Evolutionary conservation across 2,329 filamentous ascomycete genomes (phyloP).

Genomic region (Dactylonectria macrodidyma): DNA sequence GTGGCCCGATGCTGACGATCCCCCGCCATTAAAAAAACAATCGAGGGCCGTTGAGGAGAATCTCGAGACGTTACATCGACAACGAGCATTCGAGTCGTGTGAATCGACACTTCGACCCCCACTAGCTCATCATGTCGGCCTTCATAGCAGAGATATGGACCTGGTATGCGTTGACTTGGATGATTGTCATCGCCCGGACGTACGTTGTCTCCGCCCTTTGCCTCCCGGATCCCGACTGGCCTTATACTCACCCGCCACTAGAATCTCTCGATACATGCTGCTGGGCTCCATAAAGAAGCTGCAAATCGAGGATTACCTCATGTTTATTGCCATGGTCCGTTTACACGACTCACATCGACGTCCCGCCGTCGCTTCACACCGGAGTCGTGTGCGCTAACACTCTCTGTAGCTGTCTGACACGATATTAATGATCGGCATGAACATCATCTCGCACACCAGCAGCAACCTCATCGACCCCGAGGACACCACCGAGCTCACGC

Average conservation of each 20-base stretch:
- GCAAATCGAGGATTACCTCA: conserved; percentile 70
- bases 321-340: conserved; percentile 67
- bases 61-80: not conserved
- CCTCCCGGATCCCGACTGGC: conserved; percentile 6
- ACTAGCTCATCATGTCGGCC: conserved; percentile 46
- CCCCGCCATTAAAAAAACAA: conserved; percentile 1
- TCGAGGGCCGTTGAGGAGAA: no score
- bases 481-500: conserved; percentile 61
- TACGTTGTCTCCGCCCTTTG: conserved; percentile 45
- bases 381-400: conserved; percentile 24
- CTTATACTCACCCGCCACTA: conserved; percentile 32
- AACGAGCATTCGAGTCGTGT: no score
- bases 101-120: not conserved
- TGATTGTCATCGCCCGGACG: conserved; percentile 58
- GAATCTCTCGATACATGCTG: conserved; percentile 57
- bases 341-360: conserved; percentile 5
- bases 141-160: conserved; percentile 59
- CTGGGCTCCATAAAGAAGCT: conserved; percentile 63
- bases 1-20: conserved; percentile 19
- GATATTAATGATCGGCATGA: conserved; percentile 67
- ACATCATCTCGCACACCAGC: conserved; percentile 68
- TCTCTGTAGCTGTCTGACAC: conserved; percentile 63
- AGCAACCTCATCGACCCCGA: conserved; percentile 72
- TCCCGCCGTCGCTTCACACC: not conserved
- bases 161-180: conserved; percentile 59